Evolutionary conservation across 345 rosid species (phyloP), one percentile per base, ranked within the genome.

Genomic region (Dipteronia sinensis): DNA sequence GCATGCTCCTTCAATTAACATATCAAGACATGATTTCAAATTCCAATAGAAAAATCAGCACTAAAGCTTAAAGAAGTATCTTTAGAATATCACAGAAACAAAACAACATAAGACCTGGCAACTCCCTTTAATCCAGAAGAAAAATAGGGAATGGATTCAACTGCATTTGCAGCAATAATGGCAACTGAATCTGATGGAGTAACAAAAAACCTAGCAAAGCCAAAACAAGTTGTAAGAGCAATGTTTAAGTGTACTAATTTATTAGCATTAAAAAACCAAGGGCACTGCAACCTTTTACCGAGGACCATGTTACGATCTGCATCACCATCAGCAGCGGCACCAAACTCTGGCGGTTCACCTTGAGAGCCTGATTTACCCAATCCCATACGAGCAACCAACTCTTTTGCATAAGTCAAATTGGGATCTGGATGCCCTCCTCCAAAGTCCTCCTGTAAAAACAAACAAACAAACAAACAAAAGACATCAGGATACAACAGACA

Each of bases 361-460:
- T 82, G 87, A 56, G 92, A 71, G 79, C 75, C 79, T 11, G 97
- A 89, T 84, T 97, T 93, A 73, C 96, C 85, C 87, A 94, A 87
- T 78, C 99, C 99, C 99, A 97, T 91, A 27, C 95, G 88, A 81
- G 84, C 93, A 78, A 94, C 99, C 85, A 97, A 86, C 85, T 91
- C 98, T 87, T 94, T 94, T 59, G 98, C 99, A 80, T 97, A 97
- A 69, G 99, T 97, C 81, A 97, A 87, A 86, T 97, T 97, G 40
- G 99, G 99, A 89, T 94, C 99, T 0, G 98, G 98, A 83, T 97
- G 98, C 11, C 99, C 98, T 78, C 99, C 98, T 51, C 99, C 99
- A 85, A 97, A 97, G 88, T 94, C 99, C 83, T 97, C 99, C 99
- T 97, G 86, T 61, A 71, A 17, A 55, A 76, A 65, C 56, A 69